Evolutionary conservation across 192 early-diverging fungal species (phyloP).

Genomic region (Coemansia sp.): DNA sequence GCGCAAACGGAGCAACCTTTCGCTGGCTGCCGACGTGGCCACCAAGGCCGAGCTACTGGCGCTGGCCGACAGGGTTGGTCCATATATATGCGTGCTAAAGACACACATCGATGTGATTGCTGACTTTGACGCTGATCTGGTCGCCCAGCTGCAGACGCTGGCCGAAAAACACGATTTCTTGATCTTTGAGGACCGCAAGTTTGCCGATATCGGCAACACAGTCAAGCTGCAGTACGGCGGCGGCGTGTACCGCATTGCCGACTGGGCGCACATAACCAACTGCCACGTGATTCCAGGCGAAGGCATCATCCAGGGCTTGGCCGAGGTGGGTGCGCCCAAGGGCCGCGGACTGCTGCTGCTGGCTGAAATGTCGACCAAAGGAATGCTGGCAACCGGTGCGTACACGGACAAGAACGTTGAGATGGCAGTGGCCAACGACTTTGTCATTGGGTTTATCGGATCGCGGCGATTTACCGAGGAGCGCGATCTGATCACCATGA

Average conservation of each 20-base stretch:
- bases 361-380: constrained; percentile 96
- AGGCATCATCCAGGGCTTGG: constrained; percentile 90
- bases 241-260: constrained; percentile 89
- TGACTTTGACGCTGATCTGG: constrained; percentile 89
- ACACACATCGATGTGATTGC: constrained; percentile 93
- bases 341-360: constrained; percentile 79
- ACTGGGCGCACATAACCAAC: constrained; percentile 96
- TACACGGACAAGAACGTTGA: constrained; percentile 85
- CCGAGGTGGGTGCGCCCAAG: constrained; percentile 79
- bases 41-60: constrained; percentile 83
- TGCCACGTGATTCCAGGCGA: constrained; percentile 93
- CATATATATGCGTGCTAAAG: constrained; percentile 95
- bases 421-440: constrained; percentile 86
- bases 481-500: constrained; percentile 91
- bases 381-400: constrained; percentile 71
- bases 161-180: constrained; percentile 87
- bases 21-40: constrained; percentile 86
- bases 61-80: constrained; percentile 85
- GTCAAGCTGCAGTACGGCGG: constrained; percentile 91
- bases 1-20: constrained; percentile 87
- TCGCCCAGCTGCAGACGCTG: constrained; percentile 67
- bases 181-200: constrained; percentile 99
- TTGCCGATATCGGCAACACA: constrained; percentile 98
- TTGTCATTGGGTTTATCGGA: constrained; percentile 95
- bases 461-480: constrained; percentile 61